Base-by-base conservation (phyloP, 2,329 filamentous ascomycete genomes). In the Penicillium sclerotigenum region DNA sequence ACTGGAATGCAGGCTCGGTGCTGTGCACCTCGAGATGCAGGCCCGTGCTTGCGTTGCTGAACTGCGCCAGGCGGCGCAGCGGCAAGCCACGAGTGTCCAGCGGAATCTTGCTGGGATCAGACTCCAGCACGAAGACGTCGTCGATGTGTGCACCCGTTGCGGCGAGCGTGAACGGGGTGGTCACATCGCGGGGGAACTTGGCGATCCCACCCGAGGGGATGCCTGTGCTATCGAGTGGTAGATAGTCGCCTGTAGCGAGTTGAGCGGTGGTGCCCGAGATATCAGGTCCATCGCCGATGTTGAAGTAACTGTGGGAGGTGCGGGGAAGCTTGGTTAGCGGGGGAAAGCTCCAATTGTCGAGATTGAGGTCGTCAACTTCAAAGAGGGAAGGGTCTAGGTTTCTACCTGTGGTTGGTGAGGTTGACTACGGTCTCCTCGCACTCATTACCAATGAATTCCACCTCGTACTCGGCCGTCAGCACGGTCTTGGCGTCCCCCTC, bases 1-100 rank as follows among this genome's bases (percentile, higher is more conserved):
- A 96, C 74, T 97, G 93, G 80, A 97, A 97, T 0, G 91, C 90
- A 0, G 94, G 94, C 79, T 97, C 93, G 0, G 93, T 97, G 78
- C 90, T 94, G 68, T 86, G 80, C 6, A 96, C 88, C 74, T 97
- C 90, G 47, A 97, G 84, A 71, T 95, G 88, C 63, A 97, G 81
- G 60, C 85, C 84, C 28, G 86, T 88, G 47, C 79, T 80, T 6
- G 90, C 84, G 73, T 97, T 90, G 73, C 83, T 83, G 56, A 94
- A 89, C 24, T 83, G 79, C 43, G 90, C 84, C 43, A 93, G 83
- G 57, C 83, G 85, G 55, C 79, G 81, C 37, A 96, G 79, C 1
- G 88, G 83, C 54, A 76, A 72, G 2, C 68, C 68, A 60, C 88
- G 85, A 11, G 88, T 90, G 72, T 91, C 88, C 47, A 89, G 75